phyloP scores from a whole-genome alignment of 345 rosid species.

The Linum lewisii region DNA sequence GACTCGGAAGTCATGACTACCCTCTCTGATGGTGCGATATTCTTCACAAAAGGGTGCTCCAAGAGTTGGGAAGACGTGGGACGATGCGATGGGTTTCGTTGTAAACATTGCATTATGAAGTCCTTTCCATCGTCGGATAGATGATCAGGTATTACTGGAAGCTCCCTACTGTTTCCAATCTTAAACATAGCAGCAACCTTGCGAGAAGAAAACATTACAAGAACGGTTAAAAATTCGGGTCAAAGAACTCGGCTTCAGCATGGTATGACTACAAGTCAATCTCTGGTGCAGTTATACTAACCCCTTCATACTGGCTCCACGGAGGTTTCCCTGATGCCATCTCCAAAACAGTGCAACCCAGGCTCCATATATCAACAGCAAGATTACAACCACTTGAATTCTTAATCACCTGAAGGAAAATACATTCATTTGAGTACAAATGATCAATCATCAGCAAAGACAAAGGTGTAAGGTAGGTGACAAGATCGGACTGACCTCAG shows the following conservation, averaged over 20 bases:
- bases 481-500: conserved; percentile 41
- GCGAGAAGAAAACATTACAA: conserved; percentile 1
- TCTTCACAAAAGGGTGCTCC: conserved; percentile 15
- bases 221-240: neutral
- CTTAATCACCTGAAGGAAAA: neutral
- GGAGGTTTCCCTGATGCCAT: neutral
- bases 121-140: conserved; percentile 4
- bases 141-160: conserved; percentile 4
- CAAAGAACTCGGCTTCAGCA: conserved; percentile 3
- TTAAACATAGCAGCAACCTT: conserved; percentile 21
- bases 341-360: neutral
- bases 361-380: conserved; percentile 1
- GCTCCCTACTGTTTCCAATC: conserved; percentile 11
- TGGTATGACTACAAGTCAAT: neutral
- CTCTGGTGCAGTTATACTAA: neutral
- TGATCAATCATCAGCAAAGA: neutral
- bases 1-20: conserved; percentile 19
- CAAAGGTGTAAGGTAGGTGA: neutral
- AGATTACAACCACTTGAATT: neutral
- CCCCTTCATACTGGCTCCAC: conserved; percentile 1
- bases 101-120: conserved; percentile 15
- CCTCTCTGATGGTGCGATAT: conserved; percentile 2
- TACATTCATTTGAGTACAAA: neutral
- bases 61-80: conserved; percentile 18
- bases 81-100: conserved; percentile 5